Conservation (phyloP, 2,329 filamentous ascomycete genomes). For the Fulvia fulva region DNA sequence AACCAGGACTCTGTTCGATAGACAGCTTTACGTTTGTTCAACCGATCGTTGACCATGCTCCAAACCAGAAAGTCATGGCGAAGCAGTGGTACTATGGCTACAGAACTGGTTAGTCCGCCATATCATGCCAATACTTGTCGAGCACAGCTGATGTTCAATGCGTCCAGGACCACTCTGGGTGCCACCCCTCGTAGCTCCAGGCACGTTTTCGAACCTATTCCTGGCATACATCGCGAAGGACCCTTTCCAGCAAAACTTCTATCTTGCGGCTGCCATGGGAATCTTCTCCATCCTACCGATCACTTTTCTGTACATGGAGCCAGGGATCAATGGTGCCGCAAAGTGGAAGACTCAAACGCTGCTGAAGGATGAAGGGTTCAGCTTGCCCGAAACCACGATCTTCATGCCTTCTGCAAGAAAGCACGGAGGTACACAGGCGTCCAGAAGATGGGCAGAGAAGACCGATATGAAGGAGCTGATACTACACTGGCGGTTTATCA, state of each 20-base stretch:
- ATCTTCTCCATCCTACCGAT: slow-evolving; percentile 36
- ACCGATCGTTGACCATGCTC: slow-evolving; percentile 33
- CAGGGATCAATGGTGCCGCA: slow-evolving; percentile 36
- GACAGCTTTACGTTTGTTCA: slow-evolving; percentile 37
- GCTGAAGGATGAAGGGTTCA: slow-evolving; percentile 28
- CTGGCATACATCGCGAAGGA: slow-evolving; percentile 20
- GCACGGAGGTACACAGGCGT: slow-evolving; percentile 22
- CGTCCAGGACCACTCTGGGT: slow-evolving; percentile 35
- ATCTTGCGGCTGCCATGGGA: slow-evolving; percentile 24
- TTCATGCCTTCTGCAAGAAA: slow-evolving; percentile 22
- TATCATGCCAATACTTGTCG: too few species aligned
- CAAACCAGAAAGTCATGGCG: slow-evolving; percentile 32
- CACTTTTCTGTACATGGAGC: slow-evolving; percentile 39
- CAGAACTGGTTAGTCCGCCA: slow-evolving; percentile 21
- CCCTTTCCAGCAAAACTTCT: slow-evolving; percentile 16
- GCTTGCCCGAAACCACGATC: slow-evolving; percentile 22
- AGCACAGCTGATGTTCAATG: too few species aligned
- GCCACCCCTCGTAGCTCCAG: slow-evolving; percentile 35
- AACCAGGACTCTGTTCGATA: slow-evolving; percentile 19
- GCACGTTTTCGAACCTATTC: slow-evolving; percentile 32
- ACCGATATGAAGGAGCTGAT: slow-evolving; percentile 27
- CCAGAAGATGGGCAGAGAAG: slow-evolving; percentile 23
- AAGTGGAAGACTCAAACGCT: slow-evolving; percentile 39
- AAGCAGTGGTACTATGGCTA: slow-evolving; percentile 41
- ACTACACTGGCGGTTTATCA: slow-evolving; percentile 25